These are phyloP conservation scores for Mariannaea elegans DNA, from an alignment of 2,329 filamentous ascomycete genomes.

Conservation along the genomic window DNA sequence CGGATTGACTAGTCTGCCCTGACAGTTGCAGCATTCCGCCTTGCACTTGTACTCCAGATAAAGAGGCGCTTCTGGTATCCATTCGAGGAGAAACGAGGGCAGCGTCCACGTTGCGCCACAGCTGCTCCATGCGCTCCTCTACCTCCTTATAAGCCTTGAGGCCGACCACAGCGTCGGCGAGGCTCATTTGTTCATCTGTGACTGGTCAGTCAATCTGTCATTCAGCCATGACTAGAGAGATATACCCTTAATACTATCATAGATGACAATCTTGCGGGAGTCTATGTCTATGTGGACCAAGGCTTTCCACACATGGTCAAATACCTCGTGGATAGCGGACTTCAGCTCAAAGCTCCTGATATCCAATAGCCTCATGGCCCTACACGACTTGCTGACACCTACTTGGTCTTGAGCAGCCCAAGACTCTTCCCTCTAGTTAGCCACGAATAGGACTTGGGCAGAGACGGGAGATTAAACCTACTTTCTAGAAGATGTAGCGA, in stretches of 20 bases:
- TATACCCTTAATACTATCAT: constrained; percentile 60
- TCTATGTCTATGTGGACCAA: constrained; percentile 71
- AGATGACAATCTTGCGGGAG: constrained; percentile 64
- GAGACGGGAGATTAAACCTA: constrained; percentile 42
- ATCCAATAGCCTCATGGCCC: constrained; percentile 71
- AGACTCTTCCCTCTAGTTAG: constrained; percentile 54
- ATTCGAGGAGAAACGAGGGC: constrained; percentile 70
- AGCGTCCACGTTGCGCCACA: constrained; percentile 72
- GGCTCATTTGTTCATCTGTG: constrained; percentile 60
- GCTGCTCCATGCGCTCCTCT: constrained; percentile 64
- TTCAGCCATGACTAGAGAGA: background rate
- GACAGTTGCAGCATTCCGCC: constrained; percentile 54
- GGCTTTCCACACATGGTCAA: constrained; percentile 75
- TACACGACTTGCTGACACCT: constrained; percentile 67
- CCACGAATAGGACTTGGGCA: background rate
- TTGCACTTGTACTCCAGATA: constrained; percentile 53
- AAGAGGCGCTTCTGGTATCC: constrained; percentile 44
- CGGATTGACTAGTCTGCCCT: constrained; percentile 54
- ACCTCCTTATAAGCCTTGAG: constrained; percentile 69
- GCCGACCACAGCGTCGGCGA: constrained; percentile 63
- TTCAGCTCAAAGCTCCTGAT: constrained; percentile 73
- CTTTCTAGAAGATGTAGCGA: constrained; percentile 66
- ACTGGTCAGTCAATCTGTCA: constrained; percentile 26
- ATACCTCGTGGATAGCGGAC: constrained; percentile 69
- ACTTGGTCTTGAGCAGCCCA: constrained; percentile 67